Base-by-base conservation (phyloP, 2,329 filamentous ascomycete species). In the Cytospora chrysosperma region DNA sequence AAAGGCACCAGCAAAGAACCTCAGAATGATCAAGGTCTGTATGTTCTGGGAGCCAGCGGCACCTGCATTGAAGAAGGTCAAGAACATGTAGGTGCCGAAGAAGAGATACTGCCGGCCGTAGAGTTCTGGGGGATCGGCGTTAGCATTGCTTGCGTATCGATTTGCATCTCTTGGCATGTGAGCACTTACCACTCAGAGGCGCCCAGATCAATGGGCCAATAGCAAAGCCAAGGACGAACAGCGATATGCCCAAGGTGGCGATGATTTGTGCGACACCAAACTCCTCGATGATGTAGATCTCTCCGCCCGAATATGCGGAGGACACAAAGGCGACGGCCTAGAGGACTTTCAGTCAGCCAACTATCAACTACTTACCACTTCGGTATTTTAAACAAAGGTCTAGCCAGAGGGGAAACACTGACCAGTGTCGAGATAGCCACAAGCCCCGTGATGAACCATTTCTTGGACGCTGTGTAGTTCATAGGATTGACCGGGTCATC, bases 1-100 rank as follows among this genome's bases (percentile, higher is more conserved):
- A 68, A 88, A 88, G 9, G 83, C 75, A 47, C 87, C 86, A 26
- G 84, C 83, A 59, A 91, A 82, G 75, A 91, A 91, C n/a, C 89
- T 84, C 47, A 90, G 78, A n/a, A 89, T 80, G 34, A 91, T 75
- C 2, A 92, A 76, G 1, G 84, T 83, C 55, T 77, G 77, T 65
- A 88, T 85, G 68, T 83, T 86, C 62, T 83, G 76, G 0, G 83
- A 77, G 10, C 82, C 87, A 1, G 85, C 83, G 21, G 79, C 80
- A 5, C 80, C 87, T 26, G 82, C 85, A 68, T 85, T 88, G 72
- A 91, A 90, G 1, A 81, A 81, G 1, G 83, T 83, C 63, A 89
- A 79, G 15, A 79, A 77, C 60, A 81, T 73, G 69, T 87, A 88
- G 4, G 85, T 87, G 61, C 79, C 73, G 68, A 85, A 80, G 71